These are phyloP conservation scores for Venturia pyrina DNA, from an alignment of 2,329 filamentous ascomycete genomes.

Conservation along the genomic window DNA sequence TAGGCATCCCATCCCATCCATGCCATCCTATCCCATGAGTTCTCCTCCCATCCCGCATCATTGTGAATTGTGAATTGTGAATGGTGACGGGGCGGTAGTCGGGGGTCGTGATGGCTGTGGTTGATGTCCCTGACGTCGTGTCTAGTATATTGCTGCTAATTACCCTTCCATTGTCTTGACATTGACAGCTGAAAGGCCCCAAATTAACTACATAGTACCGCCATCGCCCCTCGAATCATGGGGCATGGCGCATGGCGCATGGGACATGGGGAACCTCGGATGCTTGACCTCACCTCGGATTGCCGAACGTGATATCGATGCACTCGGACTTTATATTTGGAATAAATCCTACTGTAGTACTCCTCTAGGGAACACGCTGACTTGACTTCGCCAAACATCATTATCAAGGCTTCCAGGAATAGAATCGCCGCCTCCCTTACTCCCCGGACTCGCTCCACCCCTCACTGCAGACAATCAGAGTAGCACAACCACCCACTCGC, in stretches of 20 bases:
- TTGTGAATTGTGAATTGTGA: too few species aligned
- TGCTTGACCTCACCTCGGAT: too few species aligned
- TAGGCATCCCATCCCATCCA: too few species aligned
- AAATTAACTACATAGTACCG: neutral
- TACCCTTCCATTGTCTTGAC: neutral
- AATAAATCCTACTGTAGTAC: neutral
- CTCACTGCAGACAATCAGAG: neutral
- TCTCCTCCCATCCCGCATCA: too few species aligned
- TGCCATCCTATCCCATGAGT: too few species aligned
- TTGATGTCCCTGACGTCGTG: neutral
- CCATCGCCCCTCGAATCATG: neutral
- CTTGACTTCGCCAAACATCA: neutral
- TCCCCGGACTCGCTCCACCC: neutral
- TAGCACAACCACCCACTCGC: neutral
- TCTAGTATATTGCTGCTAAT: neutral
- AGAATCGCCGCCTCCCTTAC: slow-evolving; percentile 1
- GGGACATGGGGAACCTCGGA: neutral
- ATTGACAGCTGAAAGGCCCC: neutral
- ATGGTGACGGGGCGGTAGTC: too few species aligned
- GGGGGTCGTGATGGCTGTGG: neutral
- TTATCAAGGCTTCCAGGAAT: neutral
- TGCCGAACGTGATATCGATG: neutral
- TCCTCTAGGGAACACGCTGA: neutral
- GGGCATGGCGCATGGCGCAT: neutral
- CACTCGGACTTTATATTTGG: neutral